Percentiles rank a stretch among this genome's conserved stretches.
Evolutionary conservation across 495 filamentous ascomycete species (phyloP).

Genomic region (Penicillium nucicola): DNA sequence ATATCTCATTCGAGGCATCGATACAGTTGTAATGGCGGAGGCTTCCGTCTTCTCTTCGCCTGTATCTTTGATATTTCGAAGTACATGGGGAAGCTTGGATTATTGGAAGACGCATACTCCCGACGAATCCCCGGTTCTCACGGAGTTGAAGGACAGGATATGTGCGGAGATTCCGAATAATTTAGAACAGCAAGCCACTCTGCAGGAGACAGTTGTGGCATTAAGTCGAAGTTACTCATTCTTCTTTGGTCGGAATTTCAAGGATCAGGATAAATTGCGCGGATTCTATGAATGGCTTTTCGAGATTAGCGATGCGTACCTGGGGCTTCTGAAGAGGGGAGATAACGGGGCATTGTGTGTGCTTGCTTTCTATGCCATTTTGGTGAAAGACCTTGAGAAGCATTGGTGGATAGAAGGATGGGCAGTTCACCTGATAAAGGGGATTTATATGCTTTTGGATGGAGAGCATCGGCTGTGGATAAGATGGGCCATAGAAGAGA

Average conservation of each 20-base stretch:
- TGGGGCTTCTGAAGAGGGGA: background rate
- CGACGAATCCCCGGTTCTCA: background rate
- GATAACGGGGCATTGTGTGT: background rate
- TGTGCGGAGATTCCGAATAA: background rate
- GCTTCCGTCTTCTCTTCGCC: background rate
- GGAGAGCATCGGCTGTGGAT: conserved; percentile 4
- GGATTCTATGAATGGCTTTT: background rate
- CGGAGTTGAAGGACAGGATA: background rate
- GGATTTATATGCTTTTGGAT: conserved; percentile 1
- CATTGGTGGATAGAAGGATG: background rate
- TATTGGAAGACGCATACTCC: conserved; percentile 3
- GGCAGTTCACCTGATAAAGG: background rate
- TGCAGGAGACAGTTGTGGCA: background rate
- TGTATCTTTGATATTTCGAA: background rate
- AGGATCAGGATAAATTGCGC: too few species aligned
- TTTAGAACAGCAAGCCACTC: too few species aligned
- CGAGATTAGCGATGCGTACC: background rate
- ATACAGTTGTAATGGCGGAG: conserved; percentile 1
- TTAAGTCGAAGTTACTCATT: conserved; percentile 2
- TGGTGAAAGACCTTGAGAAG: background rate
- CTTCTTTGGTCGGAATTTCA: background rate
- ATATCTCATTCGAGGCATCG: background rate
- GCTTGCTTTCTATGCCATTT: background rate
- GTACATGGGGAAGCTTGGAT: background rate
- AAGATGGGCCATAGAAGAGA: conserved; percentile 6